Evolutionary conservation across 2,329 filamentous ascomycete genomes (phyloP).

Genomic region (Leptographium radiaticola): DNA sequence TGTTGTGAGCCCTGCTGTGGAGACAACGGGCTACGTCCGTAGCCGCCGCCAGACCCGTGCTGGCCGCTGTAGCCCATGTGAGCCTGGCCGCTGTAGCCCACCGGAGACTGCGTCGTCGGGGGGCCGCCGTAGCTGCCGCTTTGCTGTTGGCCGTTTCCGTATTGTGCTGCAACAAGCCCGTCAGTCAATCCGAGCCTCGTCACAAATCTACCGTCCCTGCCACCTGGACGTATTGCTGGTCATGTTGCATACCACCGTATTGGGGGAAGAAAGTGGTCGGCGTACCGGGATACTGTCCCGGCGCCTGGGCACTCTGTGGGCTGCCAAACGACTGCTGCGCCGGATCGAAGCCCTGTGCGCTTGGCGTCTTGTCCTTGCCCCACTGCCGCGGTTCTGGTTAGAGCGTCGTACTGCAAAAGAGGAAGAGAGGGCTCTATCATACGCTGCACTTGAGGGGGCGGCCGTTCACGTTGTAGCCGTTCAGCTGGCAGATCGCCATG

Average conservation of each 20-base stretch:
- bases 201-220: slow-evolving; percentile 25
- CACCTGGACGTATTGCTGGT: slow-evolving; percentile 47
- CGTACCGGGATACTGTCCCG: slow-evolving; percentile 58
- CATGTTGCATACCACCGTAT: slow-evolving; percentile 54
- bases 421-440: slow-evolving; percentile 28
- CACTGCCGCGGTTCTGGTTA: slow-evolving; percentile 43
- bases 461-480: slow-evolving; percentile 95
- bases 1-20: background rate
- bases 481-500: slow-evolving; percentile 96
- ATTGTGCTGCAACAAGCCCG: slow-evolving; percentile 1
- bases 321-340: slow-evolving; percentile 51
- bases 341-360: slow-evolving; percentile 64
- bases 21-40: background rate
- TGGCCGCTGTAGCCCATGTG: slow-evolving; percentile 60
- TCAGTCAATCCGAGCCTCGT: background rate
- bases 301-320: slow-evolving; percentile 61
- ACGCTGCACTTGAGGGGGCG: slow-evolving; percentile 97
- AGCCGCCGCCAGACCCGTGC: slow-evolving; percentile 57
- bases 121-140: slow-evolving; percentile 48
- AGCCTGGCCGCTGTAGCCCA: slow-evolving; percentile 51
- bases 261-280: slow-evolving; percentile 82
- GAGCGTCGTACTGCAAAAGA: background rate
- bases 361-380: slow-evolving; percentile 97
- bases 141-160: slow-evolving; percentile 43
- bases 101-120: slow-evolving; percentile 43